Evolutionary conservation across 371 early-diverging fungal species (phyloP), one percentile per base, ranked within the genome.

Genomic region (Syncephalastrum contaminatum): DNA sequence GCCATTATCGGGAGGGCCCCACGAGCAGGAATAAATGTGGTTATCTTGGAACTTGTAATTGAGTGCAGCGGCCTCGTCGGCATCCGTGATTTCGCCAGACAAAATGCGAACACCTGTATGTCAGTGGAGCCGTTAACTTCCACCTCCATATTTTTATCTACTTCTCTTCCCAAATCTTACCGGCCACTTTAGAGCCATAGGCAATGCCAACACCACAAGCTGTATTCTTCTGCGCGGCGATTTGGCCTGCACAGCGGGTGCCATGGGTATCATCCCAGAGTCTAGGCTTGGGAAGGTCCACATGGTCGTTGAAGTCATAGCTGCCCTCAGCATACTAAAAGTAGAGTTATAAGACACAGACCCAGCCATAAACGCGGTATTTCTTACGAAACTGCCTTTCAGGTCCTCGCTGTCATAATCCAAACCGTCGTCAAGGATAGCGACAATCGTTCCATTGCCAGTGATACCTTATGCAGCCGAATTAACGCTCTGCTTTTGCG

Each of bases 131-230:
- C 12, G 20, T 10, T 2, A 21, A 42, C 43, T 41, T 22, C 43
- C 19, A 44, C 4, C 25, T 25, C 8, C 14, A 56, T 19, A 6
- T 15, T 54, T 44, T 7, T n/a, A 27, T 13, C 10, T 10, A 13
- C 40, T 45, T 46, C 15, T 3, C 48, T 18, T 40, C 13, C 14
- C 15, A 19, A 43, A 25, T 21, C 52, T 48, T 74, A 85, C 89
- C 98, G 0, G 95, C 84, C 4, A 98, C 91, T 60, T 86, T 84
- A 18, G 97, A 84, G 43, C 88, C 79, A 67, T 86, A 95, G 0
- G 98, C 98, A 43, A 97, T 86, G 16, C 99, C 99, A 3, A 98
- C 88, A n/a, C 98, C 98, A 60, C 99, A 97, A 1, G 88, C 88
- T 64, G 90, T 70, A 67, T 98, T 98, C 42, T 77, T 75, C 10